Evolutionary conservation across 352 stramenopile species (phyloP).

Genomic region (Pythium pyrilobum): DNA sequence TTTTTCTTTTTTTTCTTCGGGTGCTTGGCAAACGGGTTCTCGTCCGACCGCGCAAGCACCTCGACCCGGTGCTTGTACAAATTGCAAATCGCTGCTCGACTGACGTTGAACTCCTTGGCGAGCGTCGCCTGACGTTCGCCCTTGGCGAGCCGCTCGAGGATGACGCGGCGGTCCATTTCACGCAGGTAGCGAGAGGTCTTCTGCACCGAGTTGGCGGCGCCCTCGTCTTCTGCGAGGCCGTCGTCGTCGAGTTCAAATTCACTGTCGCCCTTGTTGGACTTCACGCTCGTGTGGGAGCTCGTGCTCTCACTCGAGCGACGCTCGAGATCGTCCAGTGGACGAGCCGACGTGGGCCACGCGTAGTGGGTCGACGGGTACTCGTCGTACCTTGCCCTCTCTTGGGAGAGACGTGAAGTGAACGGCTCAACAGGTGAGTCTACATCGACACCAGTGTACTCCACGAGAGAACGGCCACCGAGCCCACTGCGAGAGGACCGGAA

Average conservation of each 20-base stretch:
- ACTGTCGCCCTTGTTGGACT: not conserved
- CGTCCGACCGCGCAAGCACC: slow-evolving; percentile 31
- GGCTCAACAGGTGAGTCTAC: too few species aligned
- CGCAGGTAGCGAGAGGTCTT: slow-evolving; percentile 23
- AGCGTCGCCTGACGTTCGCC: slow-evolving; percentile 44
- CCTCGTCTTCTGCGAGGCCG: too few species aligned
- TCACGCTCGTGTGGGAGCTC: not conserved
- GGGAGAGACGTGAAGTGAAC: too few species aligned
- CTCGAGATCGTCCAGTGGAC: too few species aligned
- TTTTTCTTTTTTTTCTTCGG: slow-evolving; percentile 21
- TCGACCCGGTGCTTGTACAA: slow-evolving; percentile 42
- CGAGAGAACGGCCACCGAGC: too few species aligned
- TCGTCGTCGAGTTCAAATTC: not conserved
- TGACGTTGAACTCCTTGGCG: slow-evolving; percentile 56
- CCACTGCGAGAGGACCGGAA: too few species aligned
- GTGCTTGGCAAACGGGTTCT: slow-evolving; percentile 43
- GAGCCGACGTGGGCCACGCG: too few species aligned
- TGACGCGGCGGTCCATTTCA: slow-evolving; percentile 46
- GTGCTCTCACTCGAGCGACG: too few species aligned
- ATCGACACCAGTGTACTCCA: too few species aligned
- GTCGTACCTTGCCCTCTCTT: too few species aligned
- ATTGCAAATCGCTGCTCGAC: slow-evolving; percentile 52
- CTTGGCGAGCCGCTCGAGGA: slow-evolving; percentile 30
- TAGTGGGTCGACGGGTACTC: too few species aligned
- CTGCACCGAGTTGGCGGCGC: not conserved